Percentiles rank a stretch among this genome's conserved stretches.
phyloP scores from a whole-genome alignment of 345 rosid genomes.

The Populus tremula region DNA sequence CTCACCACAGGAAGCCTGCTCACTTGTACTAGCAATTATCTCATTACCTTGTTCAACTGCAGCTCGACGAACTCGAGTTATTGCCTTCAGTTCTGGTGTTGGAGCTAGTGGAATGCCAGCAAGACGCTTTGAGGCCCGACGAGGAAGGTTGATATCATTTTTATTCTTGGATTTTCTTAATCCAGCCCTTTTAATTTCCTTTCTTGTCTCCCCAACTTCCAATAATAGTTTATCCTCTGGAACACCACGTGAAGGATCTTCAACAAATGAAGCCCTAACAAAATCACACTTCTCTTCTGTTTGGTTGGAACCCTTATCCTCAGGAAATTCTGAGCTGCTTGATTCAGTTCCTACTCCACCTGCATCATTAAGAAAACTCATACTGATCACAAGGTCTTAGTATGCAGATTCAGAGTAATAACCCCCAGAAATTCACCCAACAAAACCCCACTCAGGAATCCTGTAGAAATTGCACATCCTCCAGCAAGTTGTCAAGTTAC shows the following conservation, averaged over 20 bases:
- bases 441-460: neutral
- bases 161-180: slow-evolving; percentile 35
- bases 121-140: slow-evolving; percentile 81
- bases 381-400: neutral
- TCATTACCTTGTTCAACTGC: slow-evolving; percentile 31
- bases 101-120: slow-evolving; percentile 79
- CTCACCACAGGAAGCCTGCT: slow-evolving; percentile 22
- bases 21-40: slow-evolving; percentile 18
- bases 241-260: slow-evolving; percentile 25
- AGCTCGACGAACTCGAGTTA: slow-evolving; percentile 39
- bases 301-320: slow-evolving; percentile 25
- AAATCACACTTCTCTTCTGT: slow-evolving; percentile 32
- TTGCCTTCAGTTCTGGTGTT: slow-evolving; percentile 51
- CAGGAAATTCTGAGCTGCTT: slow-evolving; percentile 31
- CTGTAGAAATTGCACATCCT: neutral
- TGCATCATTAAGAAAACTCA: slow-evolving; percentile 22
- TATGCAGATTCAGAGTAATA: neutral
- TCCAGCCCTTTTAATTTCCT: slow-evolving; percentile 25
- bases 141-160: slow-evolving; percentile 39
- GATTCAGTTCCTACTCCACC: slow-evolving; percentile 28
- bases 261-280: slow-evolving; percentile 9
- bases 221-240: slow-evolving; percentile 17
- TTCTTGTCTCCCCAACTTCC: slow-evolving; percentile 25
- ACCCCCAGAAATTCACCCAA: neutral
- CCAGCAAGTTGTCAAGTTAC: neutral